These are phyloP conservation scores for Stereocaulon alpinum DNA, from an alignment of 495 filamentous ascomycete species.

Conservation along the genomic window DNA sequence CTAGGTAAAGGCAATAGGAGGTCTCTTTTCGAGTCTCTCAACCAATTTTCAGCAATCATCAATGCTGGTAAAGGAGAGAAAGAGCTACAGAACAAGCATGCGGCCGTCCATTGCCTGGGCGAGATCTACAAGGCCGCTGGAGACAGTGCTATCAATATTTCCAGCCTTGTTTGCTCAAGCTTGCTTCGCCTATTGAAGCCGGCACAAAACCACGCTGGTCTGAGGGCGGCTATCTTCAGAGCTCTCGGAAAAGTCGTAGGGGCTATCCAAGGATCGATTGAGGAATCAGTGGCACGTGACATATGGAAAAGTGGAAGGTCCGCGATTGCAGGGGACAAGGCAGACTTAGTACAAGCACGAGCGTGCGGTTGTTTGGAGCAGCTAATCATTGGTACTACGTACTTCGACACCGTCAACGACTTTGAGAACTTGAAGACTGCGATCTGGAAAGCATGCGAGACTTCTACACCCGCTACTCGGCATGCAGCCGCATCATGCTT, in stretches of 20 bases:
- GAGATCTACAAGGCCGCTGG: conserved; percentile 82
- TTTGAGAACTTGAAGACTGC: conserved; percentile 75
- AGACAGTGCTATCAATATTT: conserved; percentile 82
- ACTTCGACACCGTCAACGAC: conserved; percentile 83
- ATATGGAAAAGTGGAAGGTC: conserved; percentile 86
- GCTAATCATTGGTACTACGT: conserved; percentile 57
- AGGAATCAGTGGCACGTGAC: conserved; percentile 78
- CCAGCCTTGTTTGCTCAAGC: conserved; percentile 58
- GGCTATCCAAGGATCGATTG: conserved; percentile 63
- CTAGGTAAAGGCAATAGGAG: conserved; percentile 85
- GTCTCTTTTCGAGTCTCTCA: conserved; percentile 85
- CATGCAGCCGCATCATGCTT: conserved; percentile 83
- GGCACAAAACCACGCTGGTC: conserved; percentile 67
- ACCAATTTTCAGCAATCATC: conserved; percentile 69
- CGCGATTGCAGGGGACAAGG: conserved; percentile 68
- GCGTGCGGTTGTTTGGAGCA: conserved; percentile 73
- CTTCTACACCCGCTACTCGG: conserved; percentile 57
- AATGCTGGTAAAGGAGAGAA: conserved; percentile 71
- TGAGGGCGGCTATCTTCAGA: conserved; percentile 73
- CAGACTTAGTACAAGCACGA: conserved; percentile 65
- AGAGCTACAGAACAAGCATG: conserved; percentile 68
- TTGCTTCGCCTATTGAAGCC: conserved; percentile 72
- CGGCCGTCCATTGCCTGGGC: conserved; percentile 79
- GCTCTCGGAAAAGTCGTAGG: conserved; percentile 64
- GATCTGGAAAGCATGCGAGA: conserved; percentile 80